Evolutionary conservation across 176 grass and related monocot species (phyloP).

Genomic region (Tillandsia leiboldiana): DNA sequence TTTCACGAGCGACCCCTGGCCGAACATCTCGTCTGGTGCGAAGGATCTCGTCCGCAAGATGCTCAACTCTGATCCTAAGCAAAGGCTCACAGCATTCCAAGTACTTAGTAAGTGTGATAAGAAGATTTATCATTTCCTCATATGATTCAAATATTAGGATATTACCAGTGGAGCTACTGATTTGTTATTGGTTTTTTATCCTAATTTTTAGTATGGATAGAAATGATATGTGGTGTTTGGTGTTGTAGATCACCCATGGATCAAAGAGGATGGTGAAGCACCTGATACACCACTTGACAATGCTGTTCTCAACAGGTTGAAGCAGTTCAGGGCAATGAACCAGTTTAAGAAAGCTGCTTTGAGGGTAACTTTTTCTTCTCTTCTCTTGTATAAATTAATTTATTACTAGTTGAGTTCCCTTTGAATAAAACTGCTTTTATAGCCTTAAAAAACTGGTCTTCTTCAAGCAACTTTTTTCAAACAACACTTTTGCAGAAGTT

Average conservation of each 20-base stretch:
- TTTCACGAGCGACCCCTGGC: conserved; percentile 70
- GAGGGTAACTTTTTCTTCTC: conserved; percentile 24
- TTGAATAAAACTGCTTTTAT: background rate
- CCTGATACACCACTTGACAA: conserved; percentile 77
- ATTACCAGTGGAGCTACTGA: background rate
- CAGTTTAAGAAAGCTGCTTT: conserved; percentile 91
- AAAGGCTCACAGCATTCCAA: conserved; percentile 61
- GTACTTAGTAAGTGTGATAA: conserved; percentile 47
- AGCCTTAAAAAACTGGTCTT: background rate
- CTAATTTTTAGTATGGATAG: background rate
- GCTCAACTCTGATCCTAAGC: conserved; percentile 57
- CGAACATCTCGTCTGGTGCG: conserved; percentile 45
- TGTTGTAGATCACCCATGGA: conserved; percentile 69
- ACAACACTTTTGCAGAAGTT: too few species aligned
- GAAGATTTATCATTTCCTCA: too few species aligned
- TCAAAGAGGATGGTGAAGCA: conserved; percentile 83
- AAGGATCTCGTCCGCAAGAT: conserved; percentile 89
- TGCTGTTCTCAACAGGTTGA: conserved; percentile 63
- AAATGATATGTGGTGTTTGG: background rate
- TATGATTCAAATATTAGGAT: too few species aligned
- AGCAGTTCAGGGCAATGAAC: conserved; percentile 91
- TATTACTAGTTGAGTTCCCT: background rate
- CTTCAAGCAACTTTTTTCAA: too few species aligned
- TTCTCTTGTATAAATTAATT: background rate
- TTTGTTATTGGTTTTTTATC: background rate